Evolutionary conservation across 1,139 yeast species (phyloP).

Genomic region (Debaryomycetaceae sp.): DNA sequence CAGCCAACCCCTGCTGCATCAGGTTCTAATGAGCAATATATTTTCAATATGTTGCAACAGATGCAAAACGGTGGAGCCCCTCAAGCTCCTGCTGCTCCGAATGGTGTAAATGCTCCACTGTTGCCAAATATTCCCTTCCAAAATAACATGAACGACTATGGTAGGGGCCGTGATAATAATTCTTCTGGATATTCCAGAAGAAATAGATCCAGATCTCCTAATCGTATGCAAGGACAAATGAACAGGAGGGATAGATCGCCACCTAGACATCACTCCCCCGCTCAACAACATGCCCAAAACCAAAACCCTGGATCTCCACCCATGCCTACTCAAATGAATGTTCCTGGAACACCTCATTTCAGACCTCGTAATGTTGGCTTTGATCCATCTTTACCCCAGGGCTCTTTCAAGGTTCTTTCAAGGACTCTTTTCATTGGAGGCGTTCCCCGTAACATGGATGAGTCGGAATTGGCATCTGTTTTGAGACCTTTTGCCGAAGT

Average conservation of each 20-base stretch:
- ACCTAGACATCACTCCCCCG: slow-evolving; percentile 16
- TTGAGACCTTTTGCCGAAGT: slow-evolving; percentile 92
- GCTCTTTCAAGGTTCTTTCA: slow-evolving; percentile 76
- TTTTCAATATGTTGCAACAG: slow-evolving; percentile 43
- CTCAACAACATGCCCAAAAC: slow-evolving; percentile 11
- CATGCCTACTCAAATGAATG: slow-evolving; percentile 53
- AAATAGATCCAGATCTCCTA: slow-evolving; percentile 57
- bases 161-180: slow-evolving; percentile 34
- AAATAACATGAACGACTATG: slow-evolving; percentile 20
- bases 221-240: slow-evolving; percentile 23
- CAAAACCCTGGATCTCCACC: slow-evolving; percentile 10
- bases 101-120: slow-evolving; percentile 7
- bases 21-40: slow-evolving; percentile 26
- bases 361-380: slow-evolving; percentile 68
- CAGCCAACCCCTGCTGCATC: slow-evolving; percentile 13
- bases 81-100: slow-evolving; percentile 3
- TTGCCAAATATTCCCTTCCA: slow-evolving; percentile 16
- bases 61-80: slow-evolving; percentile 27
- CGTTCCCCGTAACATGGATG: slow-evolving; percentile 79
- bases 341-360: slow-evolving; percentile 68
- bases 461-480: slow-evolving; percentile 59
- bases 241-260: slow-evolving; percentile 33
- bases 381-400: slow-evolving; percentile 73
- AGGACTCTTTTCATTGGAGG: slow-evolving; percentile 95
- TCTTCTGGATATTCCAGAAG: slow-evolving; percentile 41